Conservation (phyloP, 768 basidiomycete species). For the Suillus lakei region DNA sequence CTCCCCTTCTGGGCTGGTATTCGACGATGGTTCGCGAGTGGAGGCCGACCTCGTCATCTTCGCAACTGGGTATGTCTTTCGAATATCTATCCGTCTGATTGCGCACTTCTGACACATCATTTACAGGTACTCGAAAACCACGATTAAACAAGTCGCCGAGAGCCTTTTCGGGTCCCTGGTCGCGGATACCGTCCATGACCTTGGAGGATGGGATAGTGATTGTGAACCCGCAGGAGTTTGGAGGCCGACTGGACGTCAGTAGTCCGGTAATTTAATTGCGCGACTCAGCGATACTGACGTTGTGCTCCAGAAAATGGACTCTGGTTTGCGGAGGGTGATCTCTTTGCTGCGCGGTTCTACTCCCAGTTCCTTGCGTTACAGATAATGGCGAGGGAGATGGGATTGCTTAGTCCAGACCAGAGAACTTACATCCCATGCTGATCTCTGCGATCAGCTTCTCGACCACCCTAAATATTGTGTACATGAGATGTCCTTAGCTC, state of each 20-base stretch:
- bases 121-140: conserved; percentile 8
- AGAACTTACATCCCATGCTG: not conserved
- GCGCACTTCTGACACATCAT: not conserved
- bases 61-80: conserved; percentile 3
- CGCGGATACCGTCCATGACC: conserved; percentile 10
- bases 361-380: not conserved
- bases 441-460: not conserved
- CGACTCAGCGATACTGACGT: not conserved
- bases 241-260: conserved; percentile 16
- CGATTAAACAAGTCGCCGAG: conserved; percentile 8
- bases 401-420: not conserved
- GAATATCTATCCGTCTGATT: not conserved
- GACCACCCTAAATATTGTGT: not conserved
- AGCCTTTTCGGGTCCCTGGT: conserved; percentile 5
- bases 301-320: conserved; percentile 5
- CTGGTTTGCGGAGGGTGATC: conserved; percentile 12
- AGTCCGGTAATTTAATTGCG: not conserved
- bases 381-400: not conserved
- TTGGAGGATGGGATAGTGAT: conserved; percentile 16
- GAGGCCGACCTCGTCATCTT: conserved; percentile 11
- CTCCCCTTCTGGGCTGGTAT: conserved; percentile 4
- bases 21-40: conserved; percentile 9
- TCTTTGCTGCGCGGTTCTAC: conserved; percentile 8
- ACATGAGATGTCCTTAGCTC: not conserved
- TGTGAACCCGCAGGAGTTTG: conserved; percentile 16